Base-by-base conservation (phyloP, 2,329 filamentous ascomycete genomes). In the Pseudopithomyces chartarum region DNA sequence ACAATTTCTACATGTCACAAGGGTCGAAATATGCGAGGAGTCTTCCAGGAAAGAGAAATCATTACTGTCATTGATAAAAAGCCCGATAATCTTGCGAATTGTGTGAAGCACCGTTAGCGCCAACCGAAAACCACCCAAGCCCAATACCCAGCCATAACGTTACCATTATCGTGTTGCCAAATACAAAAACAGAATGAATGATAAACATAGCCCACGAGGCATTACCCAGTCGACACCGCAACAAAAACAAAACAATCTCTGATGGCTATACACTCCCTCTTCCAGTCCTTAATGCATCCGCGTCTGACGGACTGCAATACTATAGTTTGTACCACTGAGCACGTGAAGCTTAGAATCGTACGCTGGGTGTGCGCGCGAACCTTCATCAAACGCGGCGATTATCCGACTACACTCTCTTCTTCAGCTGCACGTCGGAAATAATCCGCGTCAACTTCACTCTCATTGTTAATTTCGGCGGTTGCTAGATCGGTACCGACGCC, bases 401-500 rank as follows among this genome's bases (percentile, higher is more conserved):
- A 75, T 22, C 67, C 72, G 56, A 75, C 69, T n/a, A 63, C 70
- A 38, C 71, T 74, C 52, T 75, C 71, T 61, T 74, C 74, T 56
- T 75, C 74, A 6, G 71, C 73, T 2, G 65, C 66, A 1, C 73
- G 58, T 10, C 74, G 62, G 62, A 75, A 76, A 55, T 74, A 76
- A 54, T 76, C 74, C 19, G 70, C 71, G 50, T 73, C 68, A 0
- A 57, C 62, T 22, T 66, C 61, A 22, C 66, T 61, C 19, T 63
- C 58, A 8, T 61, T 57, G 1, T 57, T 64, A 23, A 73, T 52
- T 1, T 57, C 66, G 12, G 70, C 71, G 13, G 73, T 76, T 6
- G 73, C 67, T 6, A 76, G 22, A 57, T 78, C 76, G 1, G 70
- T 71, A 15, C 75, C 76, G 22, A 78, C 63, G 13, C 72, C 76